These are phyloP conservation scores for Termitomyces sp. DNA, from an alignment of 768 basidiomycete species.

Conservation along the genomic window DNA sequence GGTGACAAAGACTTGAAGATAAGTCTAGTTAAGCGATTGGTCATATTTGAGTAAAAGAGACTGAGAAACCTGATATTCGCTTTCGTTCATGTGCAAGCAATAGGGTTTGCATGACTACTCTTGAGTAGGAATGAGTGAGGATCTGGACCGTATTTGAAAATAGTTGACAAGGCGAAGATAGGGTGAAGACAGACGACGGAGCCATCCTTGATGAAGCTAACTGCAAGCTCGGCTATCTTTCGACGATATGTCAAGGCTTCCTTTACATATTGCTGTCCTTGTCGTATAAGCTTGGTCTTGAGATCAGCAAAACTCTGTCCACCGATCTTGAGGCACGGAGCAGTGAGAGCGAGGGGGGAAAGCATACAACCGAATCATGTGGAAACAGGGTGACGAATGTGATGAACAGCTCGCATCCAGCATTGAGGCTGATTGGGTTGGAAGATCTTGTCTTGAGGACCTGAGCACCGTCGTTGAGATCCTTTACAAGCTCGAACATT, in stretches of 20 bases:
- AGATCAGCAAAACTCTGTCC: conserved; percentile 77
- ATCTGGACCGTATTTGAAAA: conserved; percentile 50
- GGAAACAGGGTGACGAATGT: conserved; percentile 84
- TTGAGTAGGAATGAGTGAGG: conserved; percentile 94
- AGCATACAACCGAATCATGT: conserved; percentile 73
- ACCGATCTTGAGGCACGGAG: conserved; percentile 13
- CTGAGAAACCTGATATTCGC: conserved; percentile 67
- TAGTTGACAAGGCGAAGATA: conserved; percentile 1
- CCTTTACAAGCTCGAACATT: conserved; percentile 89
- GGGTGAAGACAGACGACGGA: conserved; percentile 58
- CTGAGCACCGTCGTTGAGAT: conserved; percentile 72
- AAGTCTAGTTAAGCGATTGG: conserved; percentile 3
- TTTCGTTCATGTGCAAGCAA: conserved; percentile 88
- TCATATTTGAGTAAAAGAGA: conserved; percentile 13
- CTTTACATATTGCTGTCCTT: conserved; percentile 73
- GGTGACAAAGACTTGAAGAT: conserved; percentile 81
- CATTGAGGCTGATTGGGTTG: conserved; percentile 81
- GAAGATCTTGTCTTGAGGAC: conserved; percentile 57
- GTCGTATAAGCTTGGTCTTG: conserved; percentile 78
- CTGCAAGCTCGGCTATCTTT: conserved; percentile 86
- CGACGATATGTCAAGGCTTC: conserved; percentile 83
- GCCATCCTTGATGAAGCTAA: conserved; percentile 93
- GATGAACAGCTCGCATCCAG: conserved; percentile 90
- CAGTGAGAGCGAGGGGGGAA: conserved; percentile 14
- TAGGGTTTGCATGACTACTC: conserved; percentile 92